phyloP scores from a whole-genome alignment of 176 grass and related monocot species.

The Elymus sibiricus region DNA sequence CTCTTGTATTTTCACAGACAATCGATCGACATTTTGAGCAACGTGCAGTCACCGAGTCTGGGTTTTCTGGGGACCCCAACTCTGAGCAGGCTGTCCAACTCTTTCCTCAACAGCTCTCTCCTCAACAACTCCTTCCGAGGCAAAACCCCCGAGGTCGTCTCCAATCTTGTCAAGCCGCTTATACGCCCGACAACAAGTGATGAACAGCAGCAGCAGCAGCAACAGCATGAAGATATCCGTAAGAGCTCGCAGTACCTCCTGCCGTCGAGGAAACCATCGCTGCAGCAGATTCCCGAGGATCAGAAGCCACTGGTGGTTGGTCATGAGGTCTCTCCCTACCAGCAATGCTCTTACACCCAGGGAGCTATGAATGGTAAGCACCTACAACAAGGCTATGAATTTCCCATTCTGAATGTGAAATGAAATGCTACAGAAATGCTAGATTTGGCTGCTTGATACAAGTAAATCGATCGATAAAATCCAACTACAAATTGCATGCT shows the following conservation, averaged over 20 bases:
- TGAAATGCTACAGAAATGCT: not conserved
- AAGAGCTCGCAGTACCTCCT: conserved; percentile 71
- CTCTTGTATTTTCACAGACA: conserved; percentile 49
- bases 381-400: not conserved
- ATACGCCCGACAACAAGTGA: conserved; percentile 29
- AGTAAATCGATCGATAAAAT: not conserved
- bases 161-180: conserved; percentile 49
- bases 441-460: not conserved
- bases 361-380: conserved; percentile 69
- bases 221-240: conserved; percentile 46
- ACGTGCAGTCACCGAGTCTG: conserved; percentile 61
- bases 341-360: conserved; percentile 62
- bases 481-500: not conserved
- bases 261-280: conserved; percentile 60
- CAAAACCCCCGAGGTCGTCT: conserved; percentile 45
- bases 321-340: conserved; percentile 40
- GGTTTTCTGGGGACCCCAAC: conserved; percentile 67
- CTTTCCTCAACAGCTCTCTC: conserved; percentile 62
- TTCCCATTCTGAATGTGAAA: not conserved
- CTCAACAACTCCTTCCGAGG: not conserved
- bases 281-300: conserved; percentile 79
- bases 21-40: conserved; percentile 79
- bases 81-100: conserved; percentile 66
- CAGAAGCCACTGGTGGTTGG: conserved; percentile 23
- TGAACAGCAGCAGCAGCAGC: conserved; percentile 19